A percentile compares a stretch with the other conserved stretches of the same genome.
Conservation (phyloP, 805 yeast genomes). For the Saturnispora ahearnii region DNA sequence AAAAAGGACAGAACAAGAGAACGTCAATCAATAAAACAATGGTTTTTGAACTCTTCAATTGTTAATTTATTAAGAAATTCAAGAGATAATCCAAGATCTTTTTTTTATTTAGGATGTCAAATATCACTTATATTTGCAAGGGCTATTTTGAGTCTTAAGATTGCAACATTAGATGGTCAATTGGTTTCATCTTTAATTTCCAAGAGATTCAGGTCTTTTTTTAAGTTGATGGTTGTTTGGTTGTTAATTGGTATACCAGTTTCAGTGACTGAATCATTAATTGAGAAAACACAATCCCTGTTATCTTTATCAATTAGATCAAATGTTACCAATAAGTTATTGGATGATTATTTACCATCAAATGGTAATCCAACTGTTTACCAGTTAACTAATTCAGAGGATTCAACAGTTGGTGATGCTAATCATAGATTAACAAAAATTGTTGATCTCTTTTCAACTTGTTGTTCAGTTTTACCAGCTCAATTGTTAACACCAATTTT, state of each 20-base stretch:
- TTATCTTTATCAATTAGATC: constrained; percentile 52
- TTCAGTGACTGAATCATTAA: constrained; percentile 62
- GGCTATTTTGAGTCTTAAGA: constrained; percentile 67
- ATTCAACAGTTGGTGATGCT: constrained; percentile 48
- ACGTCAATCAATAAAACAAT: constrained; percentile 3
- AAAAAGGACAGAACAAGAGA: neutral
- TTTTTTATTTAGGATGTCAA: constrained; percentile 32
- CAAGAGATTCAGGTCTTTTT: constrained; percentile 55
- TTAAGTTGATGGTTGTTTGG: constrained; percentile 63
- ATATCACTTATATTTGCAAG: constrained; percentile 52
- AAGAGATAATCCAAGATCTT: constrained; percentile 16
- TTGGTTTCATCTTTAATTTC: constrained; percentile 75
- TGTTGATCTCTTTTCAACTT: constrained; percentile 60
- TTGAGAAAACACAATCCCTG: constrained; percentile 50
- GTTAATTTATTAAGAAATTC: neutral
- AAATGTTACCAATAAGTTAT: constrained; percentile 53
- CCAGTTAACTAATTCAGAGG: constrained; percentile 46
- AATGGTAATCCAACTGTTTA: constrained; percentile 63
- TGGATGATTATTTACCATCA: constrained; percentile 66
- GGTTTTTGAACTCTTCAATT: neutral
- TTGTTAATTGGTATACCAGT: constrained; percentile 83
- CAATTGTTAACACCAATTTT: constrained; percentile 77
- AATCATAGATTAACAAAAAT: constrained; percentile 81
- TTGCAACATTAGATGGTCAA: constrained; percentile 80
- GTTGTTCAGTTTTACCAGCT: constrained; percentile 68